These are phyloP conservation scores for Nectriaceae sp. DNA, from an alignment of 2,329 filamentous ascomycete genomes.

Conservation along the genomic window DNA sequence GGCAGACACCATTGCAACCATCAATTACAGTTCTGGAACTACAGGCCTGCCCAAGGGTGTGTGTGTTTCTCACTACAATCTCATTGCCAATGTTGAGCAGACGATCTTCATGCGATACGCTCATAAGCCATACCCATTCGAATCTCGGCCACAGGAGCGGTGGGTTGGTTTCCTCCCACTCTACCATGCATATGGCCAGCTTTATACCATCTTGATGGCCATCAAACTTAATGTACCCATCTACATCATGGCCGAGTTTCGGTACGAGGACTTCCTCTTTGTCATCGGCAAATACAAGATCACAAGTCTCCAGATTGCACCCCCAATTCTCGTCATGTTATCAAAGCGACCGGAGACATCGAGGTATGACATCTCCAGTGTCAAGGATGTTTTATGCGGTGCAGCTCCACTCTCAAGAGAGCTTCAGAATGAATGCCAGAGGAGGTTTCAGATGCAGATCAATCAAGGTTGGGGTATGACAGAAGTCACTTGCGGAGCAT, in stretches of 20 bases:
- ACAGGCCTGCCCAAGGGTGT: conserved; percentile 55
- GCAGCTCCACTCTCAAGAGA: conserved; percentile 52
- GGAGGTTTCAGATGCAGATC: conserved; percentile 40
- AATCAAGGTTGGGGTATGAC: conserved; percentile 65
- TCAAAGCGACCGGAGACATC: conserved; percentile 56
- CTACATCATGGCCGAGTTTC: conserved; percentile 59
- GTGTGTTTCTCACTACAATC: conserved; percentile 49
- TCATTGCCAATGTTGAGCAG: conserved; percentile 53
- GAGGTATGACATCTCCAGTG: conserved; percentile 53
- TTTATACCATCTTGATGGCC: conserved; percentile 51
- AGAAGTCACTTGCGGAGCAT: conserved; percentile 47
- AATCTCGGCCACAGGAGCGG: conserved; percentile 43
- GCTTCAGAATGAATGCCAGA: conserved; percentile 48
- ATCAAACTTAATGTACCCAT: conserved; percentile 46
- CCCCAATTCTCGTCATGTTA: conserved; percentile 60
- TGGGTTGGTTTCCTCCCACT: conserved; percentile 66
- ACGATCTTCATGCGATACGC: conserved; percentile 47
- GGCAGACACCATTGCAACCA: conserved; percentile 38
- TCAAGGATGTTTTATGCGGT: conserved; percentile 50
- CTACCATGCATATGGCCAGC: conserved; percentile 62
- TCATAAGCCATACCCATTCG: conserved; percentile 36
- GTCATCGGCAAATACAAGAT: conserved; percentile 53
- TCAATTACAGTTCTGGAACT: conserved; percentile 55
- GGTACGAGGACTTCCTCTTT: conserved; percentile 54
- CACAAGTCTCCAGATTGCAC: conserved; percentile 55